Evolutionary conservation across 139 green algal species (phyloP), one percentile per base, ranked within the genome.

Genomic region (Deuterostichococcus epilithicus): DNA sequence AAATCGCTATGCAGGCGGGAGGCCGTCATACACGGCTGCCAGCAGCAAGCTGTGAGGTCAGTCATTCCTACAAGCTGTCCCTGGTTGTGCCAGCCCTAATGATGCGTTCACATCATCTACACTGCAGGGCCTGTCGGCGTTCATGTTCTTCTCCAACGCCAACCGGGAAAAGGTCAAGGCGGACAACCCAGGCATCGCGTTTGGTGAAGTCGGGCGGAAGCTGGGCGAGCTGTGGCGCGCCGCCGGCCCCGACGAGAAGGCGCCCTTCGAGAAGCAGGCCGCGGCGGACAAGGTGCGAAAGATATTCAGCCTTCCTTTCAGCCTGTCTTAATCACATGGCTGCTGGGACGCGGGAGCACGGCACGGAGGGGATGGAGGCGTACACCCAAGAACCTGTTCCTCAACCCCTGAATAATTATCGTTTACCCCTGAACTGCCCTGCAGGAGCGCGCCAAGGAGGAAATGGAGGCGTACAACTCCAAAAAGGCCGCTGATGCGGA

Each of bases 101-200:
- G n/a, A n/a, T n/a, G n/a, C n/a, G n/a, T 13, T 23, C 42, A 52
- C 13, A 13, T 13, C 42, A 13, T 52, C 42, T 13, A 52, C 13
- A 13, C 42, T n/a, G 42, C 42, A 52, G 22, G 85, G 75, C n/a
- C 75, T 96, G 33, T 91, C 86, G 1, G 91, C 88, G 34, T 98
- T 93, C 87, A 96, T 98, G 92, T 93, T 90, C 83, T 98, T 93
- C 80, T 89, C 81, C 39, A 90, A 86, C 42, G 79, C 68, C 5
- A 90, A 85, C 15, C 76, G 92, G 10, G 79, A 83, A 3, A 52
- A 83, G 72, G 72, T 96, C 30, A 91, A 88, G 77, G 59, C 78
- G 6, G 84, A 92, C 28, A 90, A 94, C 65, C 90, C 89, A 25
- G 88, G 73, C 72, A 81, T 93, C 39, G 38, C 81, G 0, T 92